Conservation (phyloP, 2,329 filamentous ascomycete genomes). For the Pseudogymnoascus sp. region DNA sequence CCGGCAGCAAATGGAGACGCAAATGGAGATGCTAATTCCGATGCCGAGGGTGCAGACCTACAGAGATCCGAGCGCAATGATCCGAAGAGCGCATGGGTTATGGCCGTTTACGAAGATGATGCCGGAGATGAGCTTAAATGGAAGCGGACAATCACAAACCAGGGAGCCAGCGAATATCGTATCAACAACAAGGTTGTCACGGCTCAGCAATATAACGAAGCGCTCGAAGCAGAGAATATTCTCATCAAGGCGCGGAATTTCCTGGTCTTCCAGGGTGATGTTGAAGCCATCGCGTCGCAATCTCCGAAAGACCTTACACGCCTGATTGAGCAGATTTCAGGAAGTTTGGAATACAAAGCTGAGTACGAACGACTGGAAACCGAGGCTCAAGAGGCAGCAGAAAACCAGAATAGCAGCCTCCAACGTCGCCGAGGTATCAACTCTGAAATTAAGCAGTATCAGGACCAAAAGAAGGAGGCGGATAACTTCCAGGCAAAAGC, state of each 20-base stretch:
- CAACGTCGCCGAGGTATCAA: slow-evolving; percentile 89
- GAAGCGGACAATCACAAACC: slow-evolving; percentile 88
- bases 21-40: slow-evolving; percentile 53
- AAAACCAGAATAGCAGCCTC: slow-evolving; percentile 82
- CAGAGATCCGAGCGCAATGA: slow-evolving; percentile 66
- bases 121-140: slow-evolving; percentile 89
- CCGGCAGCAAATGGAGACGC: slow-evolving; percentile 50
- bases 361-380: slow-evolving; percentile 89
- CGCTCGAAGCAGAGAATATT: slow-evolving; percentile 88
- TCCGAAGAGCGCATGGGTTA: slow-evolving; percentile 94
- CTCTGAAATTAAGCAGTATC: slow-evolving; percentile 94
- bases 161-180: slow-evolving; percentile 86
- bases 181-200: slow-evolving; percentile 90
- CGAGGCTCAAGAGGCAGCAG: slow-evolving; percentile 76
- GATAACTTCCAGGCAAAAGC: slow-evolving; percentile 89
- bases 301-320: slow-evolving; percentile 88
- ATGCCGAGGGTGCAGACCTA: slow-evolving; percentile 50
- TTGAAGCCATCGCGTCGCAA: slow-evolving; percentile 92
- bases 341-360: slow-evolving; percentile 85
- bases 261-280: slow-evolving; percentile 95
- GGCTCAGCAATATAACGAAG: slow-evolving; percentile 87
- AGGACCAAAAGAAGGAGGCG: slow-evolving; percentile 92
- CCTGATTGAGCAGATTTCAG: slow-evolving; percentile 94
- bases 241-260: slow-evolving; percentile 97
- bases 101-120: slow-evolving; percentile 98